Percentiles rank a stretch among this genome's conserved stretches.
Evolutionary conservation across 148 eudicot species (phyloP).

Genomic region (Rhododendron henanense): DNA sequence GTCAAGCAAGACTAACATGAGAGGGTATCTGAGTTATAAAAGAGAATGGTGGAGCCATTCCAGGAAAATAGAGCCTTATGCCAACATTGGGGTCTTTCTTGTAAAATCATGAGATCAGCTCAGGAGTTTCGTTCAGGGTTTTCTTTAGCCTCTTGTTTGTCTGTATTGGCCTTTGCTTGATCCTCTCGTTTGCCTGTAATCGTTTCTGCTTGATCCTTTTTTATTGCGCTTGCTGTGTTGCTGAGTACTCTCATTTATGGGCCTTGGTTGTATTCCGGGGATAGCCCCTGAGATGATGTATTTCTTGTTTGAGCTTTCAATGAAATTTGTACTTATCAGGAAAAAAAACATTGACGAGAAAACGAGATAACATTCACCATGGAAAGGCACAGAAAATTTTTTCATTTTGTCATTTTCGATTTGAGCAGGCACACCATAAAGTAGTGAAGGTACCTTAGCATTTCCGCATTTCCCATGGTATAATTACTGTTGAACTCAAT

Average conservation of each 20-base stretch:
- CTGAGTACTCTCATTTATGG: neutral
- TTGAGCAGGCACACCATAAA: too few relatives aligned
- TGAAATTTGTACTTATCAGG: too few relatives aligned
- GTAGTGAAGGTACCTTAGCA: too few relatives aligned
- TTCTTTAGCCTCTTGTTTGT: neutral
- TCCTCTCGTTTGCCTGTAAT: neutral
- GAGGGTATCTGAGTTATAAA: neutral
- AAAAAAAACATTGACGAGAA: too few relatives aligned
- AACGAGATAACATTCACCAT: too few relatives aligned
- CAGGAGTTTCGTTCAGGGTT: neutral
- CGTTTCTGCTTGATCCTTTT: neutral
- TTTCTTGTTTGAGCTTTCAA: too few relatives aligned
- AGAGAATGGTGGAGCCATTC: neutral
- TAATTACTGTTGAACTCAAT: too few relatives aligned
- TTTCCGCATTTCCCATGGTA: too few relatives aligned
- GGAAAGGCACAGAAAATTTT: too few relatives aligned
- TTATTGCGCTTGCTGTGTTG: neutral
- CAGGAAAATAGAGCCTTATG: neutral
- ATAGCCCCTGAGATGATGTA: neutral
- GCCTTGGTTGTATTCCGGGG: neutral
- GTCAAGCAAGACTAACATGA: neutral
- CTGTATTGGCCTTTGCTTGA: neutral
- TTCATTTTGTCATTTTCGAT: too few relatives aligned
- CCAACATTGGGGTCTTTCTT: neutral
- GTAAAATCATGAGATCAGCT: neutral